Conservation (phyloP, 2,329 filamentous ascomycete genomes). For the Epichloe festucae region DNA sequence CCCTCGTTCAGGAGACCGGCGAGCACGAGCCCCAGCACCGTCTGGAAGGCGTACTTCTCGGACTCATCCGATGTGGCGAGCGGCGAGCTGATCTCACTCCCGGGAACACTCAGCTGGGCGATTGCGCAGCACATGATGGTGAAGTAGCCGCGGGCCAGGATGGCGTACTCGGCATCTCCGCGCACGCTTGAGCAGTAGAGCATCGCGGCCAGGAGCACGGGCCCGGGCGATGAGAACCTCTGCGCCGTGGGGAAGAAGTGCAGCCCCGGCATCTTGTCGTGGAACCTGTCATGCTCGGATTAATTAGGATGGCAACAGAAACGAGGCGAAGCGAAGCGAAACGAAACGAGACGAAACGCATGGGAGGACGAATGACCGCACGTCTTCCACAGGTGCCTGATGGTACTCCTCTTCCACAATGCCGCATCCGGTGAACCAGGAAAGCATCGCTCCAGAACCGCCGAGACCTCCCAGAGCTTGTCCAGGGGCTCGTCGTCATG, state of each 20-base stretch:
- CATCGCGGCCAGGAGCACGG: slow-evolving; percentile 29
- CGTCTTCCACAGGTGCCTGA: slow-evolving; percentile 3
- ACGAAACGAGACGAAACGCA: neutral
- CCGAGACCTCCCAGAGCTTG: slow-evolving; percentile 3
- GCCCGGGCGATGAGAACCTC: slow-evolving; percentile 27
- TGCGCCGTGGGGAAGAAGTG: slow-evolving; percentile 31
- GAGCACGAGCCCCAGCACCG: slow-evolving; percentile 27
- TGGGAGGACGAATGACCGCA: neutral
- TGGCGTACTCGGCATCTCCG: slow-evolving; percentile 20
- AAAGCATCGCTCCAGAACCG: neutral
- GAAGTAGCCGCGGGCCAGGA: slow-evolving; percentile 25
- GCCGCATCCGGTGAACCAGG: neutral
- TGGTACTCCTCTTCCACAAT: slow-evolving; percentile 1
- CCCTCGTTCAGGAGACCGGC: slow-evolving; percentile 28
- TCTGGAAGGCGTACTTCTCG: slow-evolving; percentile 29
- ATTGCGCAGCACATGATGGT: slow-evolving; percentile 25
- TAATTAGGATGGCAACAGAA: neutral
- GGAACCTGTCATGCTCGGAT: slow-evolving; percentile 19
- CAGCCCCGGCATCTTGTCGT: slow-evolving; percentile 29
- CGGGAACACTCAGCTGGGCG: slow-evolving; percentile 25
- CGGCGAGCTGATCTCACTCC: slow-evolving; percentile 14
- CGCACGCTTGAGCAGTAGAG: slow-evolving; percentile 27
- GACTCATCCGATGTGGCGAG: slow-evolving; percentile 11
- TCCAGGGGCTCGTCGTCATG: slow-evolving; percentile 2
- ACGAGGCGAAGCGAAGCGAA: neutral